A percentile compares a stretch with the other conserved stretches of the same genome.
These are phyloP conservation scores for Ceratocystis huliohia DNA, from an alignment of 2,329 filamentous ascomycete genomes.

Conservation along the genomic window DNA sequence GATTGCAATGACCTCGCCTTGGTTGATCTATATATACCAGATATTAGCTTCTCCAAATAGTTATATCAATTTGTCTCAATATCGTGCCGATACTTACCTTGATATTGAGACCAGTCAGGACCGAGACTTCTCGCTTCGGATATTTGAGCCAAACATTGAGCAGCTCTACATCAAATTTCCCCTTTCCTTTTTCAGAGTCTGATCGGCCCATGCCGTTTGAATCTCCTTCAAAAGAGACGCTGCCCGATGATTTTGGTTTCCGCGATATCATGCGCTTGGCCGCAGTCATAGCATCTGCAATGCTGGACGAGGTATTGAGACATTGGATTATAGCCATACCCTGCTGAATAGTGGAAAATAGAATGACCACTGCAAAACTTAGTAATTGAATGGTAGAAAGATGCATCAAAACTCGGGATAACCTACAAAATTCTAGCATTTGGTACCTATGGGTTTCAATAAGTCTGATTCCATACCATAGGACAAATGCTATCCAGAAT, in stretches of 20 bases:
- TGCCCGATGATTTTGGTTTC: not conserved
- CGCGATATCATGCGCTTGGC: conserved; percentile 40
- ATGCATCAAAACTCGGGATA: not conserved
- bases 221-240: not conserved
- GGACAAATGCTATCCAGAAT: conserved; percentile 22
- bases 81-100: conserved; percentile 12
- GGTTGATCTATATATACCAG: conserved; percentile 16
- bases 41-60: not conserved
- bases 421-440: conserved; percentile 21
- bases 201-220: not conserved
- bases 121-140: conserved; percentile 17
- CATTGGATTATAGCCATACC: conserved; percentile 38
- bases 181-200: not conserved
- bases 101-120: conserved; percentile 21
- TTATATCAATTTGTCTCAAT: not conserved
- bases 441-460: conserved; percentile 18
- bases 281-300: conserved; percentile 45
- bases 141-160: conserved; percentile 22
- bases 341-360: conserved; percentile 21
- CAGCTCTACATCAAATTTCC: conserved; percentile 18
- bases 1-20: conserved; percentile 20
- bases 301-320: conserved; percentile 54
- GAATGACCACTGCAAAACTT: conserved; percentile 20
- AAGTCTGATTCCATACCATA: conserved; percentile 21
- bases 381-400: not conserved